Base-by-base conservation (phyloP, 176 grass and related monocot genomes). In the Secale cereale region DNA sequence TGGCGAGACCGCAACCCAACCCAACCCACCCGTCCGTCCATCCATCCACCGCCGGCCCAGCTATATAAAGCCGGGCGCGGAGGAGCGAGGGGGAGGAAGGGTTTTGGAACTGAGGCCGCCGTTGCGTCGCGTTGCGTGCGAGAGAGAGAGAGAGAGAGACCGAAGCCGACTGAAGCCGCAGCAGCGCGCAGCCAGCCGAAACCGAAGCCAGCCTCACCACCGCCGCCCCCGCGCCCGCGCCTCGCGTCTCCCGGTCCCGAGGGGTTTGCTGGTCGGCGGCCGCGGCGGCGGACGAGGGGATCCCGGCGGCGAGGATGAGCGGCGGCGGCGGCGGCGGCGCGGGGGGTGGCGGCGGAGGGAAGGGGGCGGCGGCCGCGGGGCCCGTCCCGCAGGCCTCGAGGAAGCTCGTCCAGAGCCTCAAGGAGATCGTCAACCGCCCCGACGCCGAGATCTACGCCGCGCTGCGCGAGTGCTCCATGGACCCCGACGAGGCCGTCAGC, bases 381-480 rank as follows among this genome's bases (percentile, higher is more conserved):
- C 86, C 88, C 78, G 91, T 99, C 78, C 94, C 97, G 45, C 25
- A 74, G 85, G 70, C 66, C 26, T 81, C 90, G 29, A 89, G 79
- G 91, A 92, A 86, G 88, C 76, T 99, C 40, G 97, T 99, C 65
- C 97, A 99, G 90, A 91, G 91, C 82, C 85, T 99, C 62, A 99
- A 94, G 92, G 97, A 99, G 94, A 99, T 99, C 91, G 97, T 99
- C 59, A 99, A 90, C 94, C 88, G 91, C 72, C 87, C 94, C 7
- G 97, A 97, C 2, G 50, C 88, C 84, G 97, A 97, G 97, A 99
- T 99, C 97, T 99, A 99, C 81, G 84, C 92, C 23, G 90, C 88
- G 86, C 93, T 99, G 46, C 91, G 92, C 48, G 97, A 99, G 76
- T 99, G 97, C 92, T 87, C 90, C 86, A 99, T 99, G 97, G 90